These are phyloP conservation scores for Polytolypa hystricis DNA, from an alignment of 2,329 filamentous ascomycete species.

Conservation along the genomic window DNA sequence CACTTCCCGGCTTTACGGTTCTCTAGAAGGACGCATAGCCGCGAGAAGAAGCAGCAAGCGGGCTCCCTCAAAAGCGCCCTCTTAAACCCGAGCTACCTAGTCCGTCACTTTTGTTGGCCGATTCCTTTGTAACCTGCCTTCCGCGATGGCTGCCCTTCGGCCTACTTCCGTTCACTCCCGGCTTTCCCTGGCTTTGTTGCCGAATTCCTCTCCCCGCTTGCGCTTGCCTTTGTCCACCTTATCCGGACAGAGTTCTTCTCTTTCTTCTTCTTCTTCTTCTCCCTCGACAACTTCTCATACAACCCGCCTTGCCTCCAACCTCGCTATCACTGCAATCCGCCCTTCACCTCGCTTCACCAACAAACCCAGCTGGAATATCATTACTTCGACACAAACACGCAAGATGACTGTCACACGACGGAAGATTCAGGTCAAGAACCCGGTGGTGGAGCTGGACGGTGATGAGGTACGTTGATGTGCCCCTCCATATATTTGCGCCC, in stretches of 20 bases:
- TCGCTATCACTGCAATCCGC: constrained; percentile 17
- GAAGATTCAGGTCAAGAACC: constrained; percentile 99
- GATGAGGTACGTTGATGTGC: constrained; percentile 42
- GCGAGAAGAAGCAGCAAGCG: background rate
- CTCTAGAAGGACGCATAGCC: background rate
- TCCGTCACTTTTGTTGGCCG: constrained; percentile 2
- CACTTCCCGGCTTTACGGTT: background rate
- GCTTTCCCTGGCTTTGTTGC: constrained; percentile 19
- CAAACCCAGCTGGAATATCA: constrained; percentile 5
- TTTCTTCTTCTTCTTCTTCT: constrained; percentile 15
- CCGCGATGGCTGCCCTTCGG: constrained; percentile 27
- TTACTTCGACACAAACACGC: constrained; percentile 24
- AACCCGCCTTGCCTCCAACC: constrained; percentile 6
- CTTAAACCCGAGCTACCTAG: too few relatives aligned
- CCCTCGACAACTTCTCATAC: constrained; percentile 17
- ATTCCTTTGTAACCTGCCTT: constrained; percentile 7
- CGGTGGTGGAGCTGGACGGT: constrained; percentile 93
- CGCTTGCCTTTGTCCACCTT: constrained; percentile 7
- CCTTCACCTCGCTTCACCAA: constrained; percentile 7
- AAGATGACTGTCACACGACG: constrained; percentile 39
- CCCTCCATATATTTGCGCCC: background rate
- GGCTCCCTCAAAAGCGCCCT: background rate
- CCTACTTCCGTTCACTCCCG: constrained; percentile 30
- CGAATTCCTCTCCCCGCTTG: constrained; percentile 4
- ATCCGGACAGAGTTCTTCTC: constrained; percentile 9